Evolutionary conservation across 2,329 filamentous ascomycete species (phyloP).

Genomic region (Cordyceps cicadae): DNA sequence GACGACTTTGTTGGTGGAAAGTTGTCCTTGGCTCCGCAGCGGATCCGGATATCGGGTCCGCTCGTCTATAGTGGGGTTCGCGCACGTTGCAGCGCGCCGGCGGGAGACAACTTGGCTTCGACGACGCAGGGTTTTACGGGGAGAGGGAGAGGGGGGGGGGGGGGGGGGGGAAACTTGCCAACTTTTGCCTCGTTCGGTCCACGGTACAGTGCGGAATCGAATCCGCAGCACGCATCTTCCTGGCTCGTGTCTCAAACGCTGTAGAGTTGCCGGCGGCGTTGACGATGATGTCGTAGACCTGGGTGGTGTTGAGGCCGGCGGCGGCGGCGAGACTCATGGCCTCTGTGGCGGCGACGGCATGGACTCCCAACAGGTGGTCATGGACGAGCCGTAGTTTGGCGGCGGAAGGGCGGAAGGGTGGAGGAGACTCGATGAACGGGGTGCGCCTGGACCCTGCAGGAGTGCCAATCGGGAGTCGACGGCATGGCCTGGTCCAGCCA

Average conservation of each 20-base stretch:
- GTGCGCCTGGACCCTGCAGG: background rate
- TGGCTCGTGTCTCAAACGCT: conserved; percentile 50
- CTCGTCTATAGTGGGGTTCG: too few species aligned
- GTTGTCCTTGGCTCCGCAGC: too few species aligned
- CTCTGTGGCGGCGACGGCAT: conserved; percentile 42
- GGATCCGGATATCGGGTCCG: too few species aligned
- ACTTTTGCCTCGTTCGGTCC: conserved; percentile 27
- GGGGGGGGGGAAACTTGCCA: conserved; percentile 19
- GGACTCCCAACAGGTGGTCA: conserved; percentile 43
- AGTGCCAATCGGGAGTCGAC: background rate
- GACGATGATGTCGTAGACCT: conserved; percentile 23
- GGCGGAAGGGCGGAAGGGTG: background rate
- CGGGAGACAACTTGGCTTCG: too few species aligned
- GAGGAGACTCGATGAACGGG: background rate
- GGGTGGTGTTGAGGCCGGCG: conserved; percentile 34
- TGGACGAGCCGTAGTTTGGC: conserved; percentile 45
- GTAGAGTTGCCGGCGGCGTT: conserved; percentile 32
- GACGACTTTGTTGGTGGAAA: too few species aligned
- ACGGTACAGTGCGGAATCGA: conserved; percentile 30
- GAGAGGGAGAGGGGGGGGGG: too few species aligned
- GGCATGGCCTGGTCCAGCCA: background rate
- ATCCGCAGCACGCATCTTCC: conserved; percentile 43
- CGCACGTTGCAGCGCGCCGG: too few species aligned
- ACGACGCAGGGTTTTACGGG: too few species aligned
- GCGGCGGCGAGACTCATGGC: conserved; percentile 43